Evolutionary conservation across 805 yeast species (phyloP).

Genomic region (Phaffomyces opuntiae): DNA sequence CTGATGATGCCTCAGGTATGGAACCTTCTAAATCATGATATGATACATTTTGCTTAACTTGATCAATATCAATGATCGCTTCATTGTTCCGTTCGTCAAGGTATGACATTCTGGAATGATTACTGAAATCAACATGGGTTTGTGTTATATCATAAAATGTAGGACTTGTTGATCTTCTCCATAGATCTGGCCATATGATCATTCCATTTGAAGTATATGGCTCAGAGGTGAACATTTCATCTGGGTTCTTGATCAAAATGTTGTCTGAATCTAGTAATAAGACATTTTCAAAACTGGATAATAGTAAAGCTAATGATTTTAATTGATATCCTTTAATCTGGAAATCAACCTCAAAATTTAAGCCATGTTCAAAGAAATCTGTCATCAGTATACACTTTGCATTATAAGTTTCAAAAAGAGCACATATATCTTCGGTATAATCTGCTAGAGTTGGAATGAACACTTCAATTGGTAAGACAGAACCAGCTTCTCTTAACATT

Average conservation of each 20-base stretch:
- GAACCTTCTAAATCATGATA: conserved; percentile 63
- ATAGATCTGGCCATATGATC: conserved; percentile 62
- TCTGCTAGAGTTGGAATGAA: conserved; percentile 65
- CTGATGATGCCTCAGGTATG: conserved; percentile 62
- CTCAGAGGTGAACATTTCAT: conserved; percentile 15
- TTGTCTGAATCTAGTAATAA: conserved; percentile 75
- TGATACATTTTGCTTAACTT: conserved; percentile 26
- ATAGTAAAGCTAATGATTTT: conserved; percentile 64
- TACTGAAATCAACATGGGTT: conserved; percentile 26
- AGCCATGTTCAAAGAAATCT: background rate
- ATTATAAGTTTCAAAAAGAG: background rate
- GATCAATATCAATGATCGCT: background rate
- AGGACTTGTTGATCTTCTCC: conserved; percentile 63
- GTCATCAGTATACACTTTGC: background rate
- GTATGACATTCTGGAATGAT: background rate
- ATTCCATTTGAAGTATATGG: conserved; percentile 30
- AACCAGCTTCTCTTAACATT: conserved; percentile 54
- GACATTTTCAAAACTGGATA: conserved; percentile 73
- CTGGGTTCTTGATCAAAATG: conserved; percentile 44
- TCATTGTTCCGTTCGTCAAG: background rate
- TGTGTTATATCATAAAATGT: conserved; percentile 49
- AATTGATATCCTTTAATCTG: conserved; percentile 52
- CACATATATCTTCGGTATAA: conserved; percentile 24
- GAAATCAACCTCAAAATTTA: conserved; percentile 22
- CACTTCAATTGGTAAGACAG: conserved; percentile 73